A percentile compares a stretch with the other conserved stretches of the same genome.
phyloP scores from a whole-genome alignment of 129 eudicot genomes.

The Artemisia argyi region DNA sequence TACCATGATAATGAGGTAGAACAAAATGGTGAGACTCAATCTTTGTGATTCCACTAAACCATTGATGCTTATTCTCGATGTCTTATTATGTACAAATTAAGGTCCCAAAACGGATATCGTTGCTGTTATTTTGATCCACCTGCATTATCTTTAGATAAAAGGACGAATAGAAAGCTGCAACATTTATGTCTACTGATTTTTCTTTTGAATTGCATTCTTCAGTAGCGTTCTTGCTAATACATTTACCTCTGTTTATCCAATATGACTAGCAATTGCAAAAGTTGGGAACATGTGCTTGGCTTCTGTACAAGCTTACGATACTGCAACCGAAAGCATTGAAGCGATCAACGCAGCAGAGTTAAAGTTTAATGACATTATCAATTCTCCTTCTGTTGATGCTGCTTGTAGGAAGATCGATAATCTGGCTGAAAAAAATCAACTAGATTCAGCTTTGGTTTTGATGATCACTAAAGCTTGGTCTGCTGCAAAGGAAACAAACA shows the following conservation, averaged over 20 bases:
- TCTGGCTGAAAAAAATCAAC: conserved; percentile 72
- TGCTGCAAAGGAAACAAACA: conserved; percentile 69
- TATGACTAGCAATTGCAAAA: conserved; percentile 51
- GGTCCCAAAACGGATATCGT: no score
- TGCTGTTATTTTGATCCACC: no score
- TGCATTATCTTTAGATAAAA: no score
- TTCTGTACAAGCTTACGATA: conserved; percentile 75
- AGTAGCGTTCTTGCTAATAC: background rate
- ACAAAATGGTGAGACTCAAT: conserved; percentile 67
- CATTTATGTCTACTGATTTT: background rate
- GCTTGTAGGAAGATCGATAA: conserved; percentile 78
- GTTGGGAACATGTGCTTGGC: conserved; percentile 71
- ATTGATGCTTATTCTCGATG: conserved; percentile 1
- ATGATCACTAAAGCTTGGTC: conserved; percentile 92
- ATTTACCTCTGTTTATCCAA: background rate
- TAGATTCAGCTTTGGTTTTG: conserved; percentile 69
- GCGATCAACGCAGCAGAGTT: conserved; percentile 79
- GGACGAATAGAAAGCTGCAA: no score
- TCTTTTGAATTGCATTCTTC: background rate
- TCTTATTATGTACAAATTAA: background rate
- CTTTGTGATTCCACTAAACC: background rate
- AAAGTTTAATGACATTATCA: conserved; percentile 77
- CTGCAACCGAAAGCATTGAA: conserved; percentile 75
- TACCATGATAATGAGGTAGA: conserved; percentile 73
- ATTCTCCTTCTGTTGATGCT: conserved; percentile 82